phyloP scores from a whole-genome alignment of 2,329 filamentous ascomycete species.

The Ceratocystis colombiana region DNA sequence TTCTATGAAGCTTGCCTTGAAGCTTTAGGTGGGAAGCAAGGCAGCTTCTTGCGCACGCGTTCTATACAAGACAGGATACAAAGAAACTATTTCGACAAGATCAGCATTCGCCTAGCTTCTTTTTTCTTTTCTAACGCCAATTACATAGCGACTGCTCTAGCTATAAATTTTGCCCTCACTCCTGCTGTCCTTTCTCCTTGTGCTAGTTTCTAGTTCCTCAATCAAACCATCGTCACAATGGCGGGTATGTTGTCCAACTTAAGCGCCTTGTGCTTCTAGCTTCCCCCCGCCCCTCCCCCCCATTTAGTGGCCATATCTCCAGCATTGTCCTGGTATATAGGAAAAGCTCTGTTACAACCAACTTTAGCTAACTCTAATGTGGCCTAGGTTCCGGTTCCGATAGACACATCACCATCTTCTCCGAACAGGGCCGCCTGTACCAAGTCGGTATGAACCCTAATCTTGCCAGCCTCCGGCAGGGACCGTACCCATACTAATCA shows the following conservation, averaged over 20 bases:
- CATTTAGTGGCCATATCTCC: not conserved
- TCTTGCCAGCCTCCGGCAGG: not conserved
- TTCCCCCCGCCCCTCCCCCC: too few relatives aligned
- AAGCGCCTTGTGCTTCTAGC: not conserved
- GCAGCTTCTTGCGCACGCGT: constrained; percentile 24
- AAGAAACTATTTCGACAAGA: not conserved
- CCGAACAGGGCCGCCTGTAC: constrained; percentile 93
- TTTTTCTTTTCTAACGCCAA: not conserved
- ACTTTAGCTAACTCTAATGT: not conserved
- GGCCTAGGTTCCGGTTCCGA: constrained; percentile 62
- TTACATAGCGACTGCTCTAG: not conserved
- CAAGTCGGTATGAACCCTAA: constrained; percentile 74
- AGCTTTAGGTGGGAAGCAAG: constrained; percentile 22
- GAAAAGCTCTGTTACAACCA: not conserved
- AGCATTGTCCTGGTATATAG: not conserved
- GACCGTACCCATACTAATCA: not conserved
- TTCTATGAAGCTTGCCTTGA: constrained; percentile 13
- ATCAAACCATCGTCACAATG: constrained; percentile 22
- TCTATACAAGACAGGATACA: constrained; percentile 6
- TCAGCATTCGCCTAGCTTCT: not conserved
- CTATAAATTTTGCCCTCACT: not conserved
- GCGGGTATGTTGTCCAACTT: constrained; percentile 21
- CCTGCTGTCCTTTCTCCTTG: constrained; percentile 2
- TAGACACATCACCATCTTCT: constrained; percentile 99
- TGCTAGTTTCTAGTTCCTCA: not conserved